Evolutionary conservation across 2,329 filamentous ascomycete genomes (phyloP), one percentile per base, ranked within the genome.

Genomic region (Penicillium glabrum): DNA sequence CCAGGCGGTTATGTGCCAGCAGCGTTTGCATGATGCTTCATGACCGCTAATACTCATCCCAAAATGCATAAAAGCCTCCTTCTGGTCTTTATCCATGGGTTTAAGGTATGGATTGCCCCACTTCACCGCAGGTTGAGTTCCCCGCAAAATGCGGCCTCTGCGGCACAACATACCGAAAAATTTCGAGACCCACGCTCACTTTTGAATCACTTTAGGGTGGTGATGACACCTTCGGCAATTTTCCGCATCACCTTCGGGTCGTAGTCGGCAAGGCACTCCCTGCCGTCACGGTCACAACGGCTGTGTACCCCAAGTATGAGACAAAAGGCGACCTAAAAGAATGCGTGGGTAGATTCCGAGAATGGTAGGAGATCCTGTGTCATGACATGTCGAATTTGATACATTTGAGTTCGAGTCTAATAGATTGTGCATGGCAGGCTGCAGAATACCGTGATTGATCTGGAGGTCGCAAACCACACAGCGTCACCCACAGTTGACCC

Each of bases 371-470:
- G 23, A 13, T 19, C 2, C 19, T n/a, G 33, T 9, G 49, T 5
- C 14, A 27, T 21, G 13, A 19, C 5, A 37, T 46, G 7, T 48
- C 13, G 1, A 37, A 2, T 27, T 27, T 11, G 21, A 43, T 29
- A 3, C 14, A 13, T 41, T 21, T 43, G 21, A 21, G 7, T 19
- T 39, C 13, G 7, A 27, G 27, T 33, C 27, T 53, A 27, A 46
- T 29, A 46, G 8, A 33, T 51, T 29, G 21, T 48, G 21, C 1
- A 24, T 31, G 53, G 9, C 43, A 91, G 89, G 91, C 85, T 98
- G 16, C 86, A 93, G 63, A 89, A 97, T 71, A 90, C 90, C 67
- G 90, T 98, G 66, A 97, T 98, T 67, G 95, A 98, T 73, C 81
- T 97, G 67, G 93, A 99, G 76, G 93, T 97, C 56, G 86, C 83